These are phyloP conservation scores for Aspergillus panamensis DNA, from an alignment of 495 filamentous ascomycete genomes.

Conservation along the genomic window DNA sequence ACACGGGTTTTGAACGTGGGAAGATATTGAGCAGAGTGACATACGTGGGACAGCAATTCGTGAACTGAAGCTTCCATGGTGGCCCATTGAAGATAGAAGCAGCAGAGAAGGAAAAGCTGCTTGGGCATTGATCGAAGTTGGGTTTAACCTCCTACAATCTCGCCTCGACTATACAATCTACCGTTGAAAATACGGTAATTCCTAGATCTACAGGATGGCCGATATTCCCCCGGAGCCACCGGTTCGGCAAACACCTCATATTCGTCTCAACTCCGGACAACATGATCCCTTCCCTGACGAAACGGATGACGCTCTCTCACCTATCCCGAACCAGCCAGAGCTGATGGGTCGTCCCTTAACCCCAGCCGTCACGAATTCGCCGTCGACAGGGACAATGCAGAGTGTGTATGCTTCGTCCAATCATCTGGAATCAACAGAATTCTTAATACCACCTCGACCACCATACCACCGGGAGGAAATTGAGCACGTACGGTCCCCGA, in stretches of 20 bases:
- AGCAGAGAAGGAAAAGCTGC: no score
- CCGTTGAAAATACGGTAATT: background rate
- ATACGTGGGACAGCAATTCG: no score
- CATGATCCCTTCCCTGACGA: slow-evolving; percentile 47
- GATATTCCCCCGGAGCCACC: slow-evolving; percentile 5
- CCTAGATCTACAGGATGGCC: slow-evolving; percentile 10
- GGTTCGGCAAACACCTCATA: slow-evolving; percentile 33
- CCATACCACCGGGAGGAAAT: slow-evolving; percentile 44
- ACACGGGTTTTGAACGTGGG: no score
- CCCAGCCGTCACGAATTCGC: slow-evolving; percentile 12
- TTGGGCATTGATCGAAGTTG: no score
- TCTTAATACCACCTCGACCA: slow-evolving; percentile 55
- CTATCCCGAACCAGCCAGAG: slow-evolving; percentile 8
- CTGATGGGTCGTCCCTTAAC: slow-evolving; percentile 22
- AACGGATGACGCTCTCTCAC: slow-evolving; percentile 27
- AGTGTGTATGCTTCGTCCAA: slow-evolving; percentile 24
- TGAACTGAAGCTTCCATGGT: no score
- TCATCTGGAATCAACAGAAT: slow-evolving; percentile 54
- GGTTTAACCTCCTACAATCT: no score
- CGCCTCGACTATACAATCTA: no score
- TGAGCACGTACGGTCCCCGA: slow-evolving; percentile 40
- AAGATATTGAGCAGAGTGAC: no score
- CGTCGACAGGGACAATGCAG: slow-evolving; percentile 21
- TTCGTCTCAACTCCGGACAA: slow-evolving; percentile 57
- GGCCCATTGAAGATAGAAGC: no score